Base-by-base conservation (phyloP, 2,329 filamentous ascomycete species). In the Hypoxylon sp. region DNA sequence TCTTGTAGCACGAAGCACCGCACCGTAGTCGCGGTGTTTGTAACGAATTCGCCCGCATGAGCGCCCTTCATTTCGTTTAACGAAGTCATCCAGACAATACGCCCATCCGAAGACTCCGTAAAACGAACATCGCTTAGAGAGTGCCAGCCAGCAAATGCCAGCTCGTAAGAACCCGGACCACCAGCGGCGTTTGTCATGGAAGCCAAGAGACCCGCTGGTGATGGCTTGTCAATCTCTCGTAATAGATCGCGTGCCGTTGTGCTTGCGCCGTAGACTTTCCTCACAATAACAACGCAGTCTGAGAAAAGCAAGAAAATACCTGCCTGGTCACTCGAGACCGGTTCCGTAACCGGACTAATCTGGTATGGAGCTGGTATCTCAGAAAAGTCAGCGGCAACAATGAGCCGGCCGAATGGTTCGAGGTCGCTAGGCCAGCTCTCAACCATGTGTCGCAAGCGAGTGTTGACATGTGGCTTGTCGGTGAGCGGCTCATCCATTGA, bases 241-340 rank as follows among this genome's bases (percentile, higher is more conserved):
- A 97, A 81, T 57, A 98, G 82, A 63, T 93, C 92, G 42, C 93
- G 90, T 4, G 93, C 93, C 6, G 90, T 92, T 51, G 89, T 83
- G 32, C 86, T 88, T 59, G 86, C 86, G 7, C 86, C 86, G 2
- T 85, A 82, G 29, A 88, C 83, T 78, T 94, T 97, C 71, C 90
- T 91, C 13, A 97, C 81, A 19, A 97, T 82, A 15, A 97, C 86
- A 0, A 98, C 78, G 59, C 88, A 92, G 74, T 98, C 94, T 2
- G 93, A 89, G 76, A 98, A 98, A 2, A 98, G 83, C 2, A 98
- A 82, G 55, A 98, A 86, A 24, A 97, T 89, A 1, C 93, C 92
- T 1, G 88, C 82, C 46, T 84, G 83, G 19, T 88, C 86, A 13
- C 80, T 79, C 44, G 79, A 74, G 24, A 80, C 77, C 69, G 75